phyloP scores from a whole-genome alignment of 768 basidiomycete genomes.

The Kwoniella sp. region DNA sequence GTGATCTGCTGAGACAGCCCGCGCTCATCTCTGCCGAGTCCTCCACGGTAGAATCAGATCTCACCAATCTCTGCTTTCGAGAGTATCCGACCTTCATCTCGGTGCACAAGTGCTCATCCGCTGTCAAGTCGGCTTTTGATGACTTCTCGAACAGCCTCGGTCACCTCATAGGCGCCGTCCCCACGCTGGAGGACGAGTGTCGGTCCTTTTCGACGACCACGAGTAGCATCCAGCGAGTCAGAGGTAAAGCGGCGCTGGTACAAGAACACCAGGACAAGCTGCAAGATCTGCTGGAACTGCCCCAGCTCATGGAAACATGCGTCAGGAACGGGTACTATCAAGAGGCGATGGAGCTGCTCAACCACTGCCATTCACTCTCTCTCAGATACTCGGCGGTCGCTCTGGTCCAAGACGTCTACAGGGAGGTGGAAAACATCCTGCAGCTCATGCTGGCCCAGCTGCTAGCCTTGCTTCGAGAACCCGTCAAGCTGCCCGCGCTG shows the following conservation, averaged over 20 bases:
- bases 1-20: slow-evolving; percentile 69
- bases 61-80: slow-evolving; percentile 82
- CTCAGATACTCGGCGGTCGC: slow-evolving; percentile 53
- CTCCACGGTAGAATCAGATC: slow-evolving; percentile 78
- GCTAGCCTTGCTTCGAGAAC: slow-evolving; percentile 71
- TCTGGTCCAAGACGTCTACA: slow-evolving; percentile 59
- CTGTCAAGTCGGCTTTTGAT: slow-evolving; percentile 66
- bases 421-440: slow-evolving; percentile 49
- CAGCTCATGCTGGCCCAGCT: slow-evolving; percentile 68
- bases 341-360: slow-evolving; percentile 80
- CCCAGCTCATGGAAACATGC: slow-evolving; percentile 85
- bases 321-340: slow-evolving; percentile 87
- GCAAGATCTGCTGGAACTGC: slow-evolving; percentile 83
- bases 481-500: slow-evolving; percentile 78
- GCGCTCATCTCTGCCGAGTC: slow-evolving; percentile 73
- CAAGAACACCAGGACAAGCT: slow-evolving; percentile 92
- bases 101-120: slow-evolving; percentile 73
- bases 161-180: slow-evolving; percentile 62
- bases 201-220: slow-evolving; percentile 71
- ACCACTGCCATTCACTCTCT: slow-evolving; percentile 62
- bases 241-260: slow-evolving; percentile 74
- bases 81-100: slow-evolving; percentile 89
- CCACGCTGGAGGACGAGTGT: slow-evolving; percentile 69
- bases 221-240: slow-evolving; percentile 62
- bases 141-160: slow-evolving; percentile 72